phyloP scores from a whole-genome alignment of 108 stramenopile species.

The Skeletonema grethae region DNA sequence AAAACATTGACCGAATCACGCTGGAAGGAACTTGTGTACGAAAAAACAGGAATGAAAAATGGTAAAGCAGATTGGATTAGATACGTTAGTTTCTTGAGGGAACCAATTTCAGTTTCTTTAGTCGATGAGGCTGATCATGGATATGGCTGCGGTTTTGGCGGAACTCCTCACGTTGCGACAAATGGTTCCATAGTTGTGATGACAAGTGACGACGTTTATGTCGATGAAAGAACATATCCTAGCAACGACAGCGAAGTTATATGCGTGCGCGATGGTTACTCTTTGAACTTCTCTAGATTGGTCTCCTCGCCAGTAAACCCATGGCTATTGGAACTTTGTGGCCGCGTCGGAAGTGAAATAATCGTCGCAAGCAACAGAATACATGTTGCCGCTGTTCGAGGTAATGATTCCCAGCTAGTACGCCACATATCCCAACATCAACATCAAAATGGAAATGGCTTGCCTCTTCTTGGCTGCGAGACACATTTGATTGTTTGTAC shows the following conservation, averaged over 20 bases:
- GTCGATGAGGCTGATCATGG: background rate
- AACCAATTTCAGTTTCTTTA: background rate
- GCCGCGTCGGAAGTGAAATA: background rate
- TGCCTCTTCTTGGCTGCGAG: conserved; percentile 7
- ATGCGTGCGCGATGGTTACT: background rate
- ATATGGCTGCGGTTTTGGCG: background rate
- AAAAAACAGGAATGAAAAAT: background rate
- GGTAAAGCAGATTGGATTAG: background rate
- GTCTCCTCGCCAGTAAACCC: background rate
- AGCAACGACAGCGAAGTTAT: background rate
- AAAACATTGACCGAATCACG: background rate
- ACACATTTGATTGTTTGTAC: background rate
- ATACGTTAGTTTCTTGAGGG: background rate
- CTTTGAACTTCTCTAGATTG: background rate
- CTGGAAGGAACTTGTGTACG: background rate
- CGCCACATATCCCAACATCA: background rate
- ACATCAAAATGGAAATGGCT: background rate
- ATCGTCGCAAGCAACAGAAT: background rate
- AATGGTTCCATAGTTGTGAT: background rate
- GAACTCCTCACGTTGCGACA: background rate
- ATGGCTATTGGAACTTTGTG: background rate
- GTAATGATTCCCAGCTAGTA: background rate
- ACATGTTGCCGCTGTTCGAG: background rate
- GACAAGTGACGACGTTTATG: too few species aligned
- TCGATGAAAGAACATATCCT: too few species aligned